Base-by-base conservation (phyloP, 2,329 filamentous ascomycete species). In the Fusarium anguioides region DNA sequence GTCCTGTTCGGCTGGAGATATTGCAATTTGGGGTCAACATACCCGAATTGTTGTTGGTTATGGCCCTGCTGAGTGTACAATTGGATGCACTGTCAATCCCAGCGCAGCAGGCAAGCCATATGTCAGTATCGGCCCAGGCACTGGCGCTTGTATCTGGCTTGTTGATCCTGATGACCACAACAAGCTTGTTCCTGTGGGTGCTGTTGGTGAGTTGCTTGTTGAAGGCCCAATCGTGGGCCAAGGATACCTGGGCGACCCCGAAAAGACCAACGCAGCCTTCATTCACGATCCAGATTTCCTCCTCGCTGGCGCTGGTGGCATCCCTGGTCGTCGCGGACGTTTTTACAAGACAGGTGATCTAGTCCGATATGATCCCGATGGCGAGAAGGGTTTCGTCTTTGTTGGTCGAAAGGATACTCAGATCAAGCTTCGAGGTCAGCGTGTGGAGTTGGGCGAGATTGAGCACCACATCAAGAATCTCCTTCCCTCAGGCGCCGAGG, bases 361-460 rank as follows among this genome's bases (percentile, higher is more conserved):
- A 1, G 87, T 85, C 2, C 80, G 79, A 24, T 87, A 88, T 53
- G 80, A 85, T 40, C 74, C 77, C 0, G 83, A 88, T 47, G 83
- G 83, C 2, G 82, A 86, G 33, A 84, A 84, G 1, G 81, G 81
- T 8, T 82, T 89, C 36, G 75, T 83, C 10, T 89, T 87, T 60
- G 79, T 89, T 36, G 88, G 88, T 17, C 82, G 90, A 46, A 89
- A 88, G 67, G 89, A 91, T 69, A 84, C 84, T n/a, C 89, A 89
- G 74, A 85, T 90, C 53, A 92, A 92, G 76, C 78, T 91, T 26
- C 81, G 84, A 12, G 91, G 91, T 24, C 89, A 87, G 66, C 80
- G 89, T 53, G 84, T 90, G 49, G 91, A 89, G 76, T 80, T 89
- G 20, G 81, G 81, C 2, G 83, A 86, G 66, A 83, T 86, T 8